Base-by-base conservation (phyloP, 2,329 filamentous ascomycete genomes). In the Parafenestella ontariensis region DNA sequence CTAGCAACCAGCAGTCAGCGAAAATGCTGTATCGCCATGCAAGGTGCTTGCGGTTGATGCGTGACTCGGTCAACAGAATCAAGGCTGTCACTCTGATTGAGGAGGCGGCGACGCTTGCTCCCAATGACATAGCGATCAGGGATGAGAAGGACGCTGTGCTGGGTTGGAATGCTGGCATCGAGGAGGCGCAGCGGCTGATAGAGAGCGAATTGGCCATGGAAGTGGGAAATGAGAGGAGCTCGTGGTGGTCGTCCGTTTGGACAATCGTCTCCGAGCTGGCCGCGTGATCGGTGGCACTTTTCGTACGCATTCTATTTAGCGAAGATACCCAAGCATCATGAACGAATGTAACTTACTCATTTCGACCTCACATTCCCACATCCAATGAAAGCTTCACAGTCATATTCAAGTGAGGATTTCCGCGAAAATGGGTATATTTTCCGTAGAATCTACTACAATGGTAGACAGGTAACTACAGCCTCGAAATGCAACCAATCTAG, bases 21-120 rank as follows among this genome's bases (percentile, higher is more conserved):
- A 69, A 68, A 57, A 66, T 69, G 66, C 51, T 66, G 37, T 69
- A 49, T 26, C 56, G 64, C 5, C 64, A 66, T 31, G 66, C 66
- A 6, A 54, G 50, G 34, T 69, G 66, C 41, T 21, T 65, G 29
- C 48, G 66, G 17, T 24, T 69, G 47, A 58, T 68, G 56, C 47
- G 42, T 3, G 48, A 58, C 11, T 18, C 40, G 17, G 46, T 28
- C 1, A 56, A 47, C 13, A 52, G 61, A 8, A 56, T 58, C 10
- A 54, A 54, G 29, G 64, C 66, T 13, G 49, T 61, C 0, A 54
- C 55, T 1, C 15, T 65, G 11, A 58, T 68, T 21, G 64, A 68
- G 36, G 52, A 66, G 29, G 64, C 64, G 3, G 56, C 47, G 1
- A 46, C 46, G 5, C 49, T 67, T n/a, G 58, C 59, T 9, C 64